Evolutionary conservation across 768 basidiomycete genomes (phyloP).

Genomic region (Gloeophyllum trabeum): DNA sequence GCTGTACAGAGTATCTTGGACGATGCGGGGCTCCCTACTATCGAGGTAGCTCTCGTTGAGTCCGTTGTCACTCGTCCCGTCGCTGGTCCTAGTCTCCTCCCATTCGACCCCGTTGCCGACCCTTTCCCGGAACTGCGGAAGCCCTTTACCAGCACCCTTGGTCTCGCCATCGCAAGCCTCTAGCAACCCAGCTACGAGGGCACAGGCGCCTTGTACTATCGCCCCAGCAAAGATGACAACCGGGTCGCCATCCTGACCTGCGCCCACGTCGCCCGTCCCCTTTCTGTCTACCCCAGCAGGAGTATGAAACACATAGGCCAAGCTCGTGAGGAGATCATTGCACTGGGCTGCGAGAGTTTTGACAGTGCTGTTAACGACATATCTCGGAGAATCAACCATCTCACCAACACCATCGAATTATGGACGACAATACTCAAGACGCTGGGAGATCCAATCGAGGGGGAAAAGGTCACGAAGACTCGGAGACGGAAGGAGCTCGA

Average conservation of each 20-base stretch:
- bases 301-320: no score
- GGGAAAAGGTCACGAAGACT: conserved; percentile 10
- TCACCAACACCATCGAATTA: conserved; percentile 4
- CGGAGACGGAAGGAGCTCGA: conserved; percentile 11
- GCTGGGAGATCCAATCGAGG: conserved; percentile 13
- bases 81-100: conserved; percentile 19
- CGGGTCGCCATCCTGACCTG: conserved; percentile 19
- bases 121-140: conserved; percentile 15
- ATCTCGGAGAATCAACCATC: no score
- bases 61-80: conserved; percentile 13
- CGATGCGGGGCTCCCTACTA: conserved; percentile 9
- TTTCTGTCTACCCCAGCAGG: no score
- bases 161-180: conserved; percentile 21
- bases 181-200: conserved; percentile 22
- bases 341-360: no score
- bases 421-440: conserved; percentile 6
- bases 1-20: conserved; percentile 10
- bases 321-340: no score
- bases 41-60: conserved; percentile 18
- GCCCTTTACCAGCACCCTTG: conserved; percentile 24
- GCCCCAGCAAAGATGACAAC: conserved; percentile 11
- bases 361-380: no score
- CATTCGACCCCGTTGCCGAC: conserved; percentile 14
- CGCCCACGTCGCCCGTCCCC: conserved; percentile 24
- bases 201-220: conserved; percentile 23